These are phyloP conservation scores for Crithidia sp. DNA, from an alignment of 208 protist species.

Conservation along the genomic window DNA sequence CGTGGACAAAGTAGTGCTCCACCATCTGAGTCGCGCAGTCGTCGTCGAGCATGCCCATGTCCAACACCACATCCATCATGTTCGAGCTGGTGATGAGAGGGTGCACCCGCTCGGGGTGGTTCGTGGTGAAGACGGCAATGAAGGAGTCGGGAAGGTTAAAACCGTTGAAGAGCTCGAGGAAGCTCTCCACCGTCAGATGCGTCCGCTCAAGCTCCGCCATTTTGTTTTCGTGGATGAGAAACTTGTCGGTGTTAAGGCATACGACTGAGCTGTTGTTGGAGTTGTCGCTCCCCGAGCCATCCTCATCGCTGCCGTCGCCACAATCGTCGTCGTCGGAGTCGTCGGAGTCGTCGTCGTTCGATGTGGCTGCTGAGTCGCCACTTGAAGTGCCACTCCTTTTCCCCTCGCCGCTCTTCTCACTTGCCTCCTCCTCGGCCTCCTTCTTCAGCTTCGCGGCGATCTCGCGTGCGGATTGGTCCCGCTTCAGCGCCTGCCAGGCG, in stretches of 20 bases:
- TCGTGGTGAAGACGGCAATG: slow-evolving; percentile 93
- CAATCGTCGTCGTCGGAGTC: slow-evolving; percentile 3
- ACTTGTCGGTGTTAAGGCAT: slow-evolving; percentile 3
- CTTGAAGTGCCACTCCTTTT: background rate
- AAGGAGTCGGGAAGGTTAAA: slow-evolving; percentile 75
- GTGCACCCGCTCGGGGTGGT: slow-evolving; percentile 86
- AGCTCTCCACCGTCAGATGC: slow-evolving; percentile 82
- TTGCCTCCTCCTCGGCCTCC: slow-evolving; percentile 1
- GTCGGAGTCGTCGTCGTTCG: background rate
- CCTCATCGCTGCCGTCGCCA: slow-evolving; percentile 6
- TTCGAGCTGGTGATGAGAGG: slow-evolving; percentile 59
- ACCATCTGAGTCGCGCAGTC: slow-evolving; percentile 60
- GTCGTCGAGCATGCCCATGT: slow-evolving; percentile 63
- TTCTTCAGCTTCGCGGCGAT: slow-evolving; percentile 4
- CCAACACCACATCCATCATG: slow-evolving; percentile 66
- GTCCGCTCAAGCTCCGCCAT: slow-evolving; percentile 36
- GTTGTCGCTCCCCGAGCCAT: slow-evolving; percentile 7
- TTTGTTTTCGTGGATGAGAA: slow-evolving; percentile 13
- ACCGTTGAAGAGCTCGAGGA: slow-evolving; percentile 91
- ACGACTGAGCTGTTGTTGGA: too few relatives aligned
- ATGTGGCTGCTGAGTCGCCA: background rate
- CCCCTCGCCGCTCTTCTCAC: background rate
- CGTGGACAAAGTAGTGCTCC: slow-evolving; percentile 57
- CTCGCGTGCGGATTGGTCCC: slow-evolving; percentile 8
- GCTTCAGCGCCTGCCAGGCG: slow-evolving; percentile 19